Percentiles rank a stretch among this genome's conserved stretches.
phyloP scores from a whole-genome alignment of 768 basidiomycete species.

The Suillus subaureus region DNA sequence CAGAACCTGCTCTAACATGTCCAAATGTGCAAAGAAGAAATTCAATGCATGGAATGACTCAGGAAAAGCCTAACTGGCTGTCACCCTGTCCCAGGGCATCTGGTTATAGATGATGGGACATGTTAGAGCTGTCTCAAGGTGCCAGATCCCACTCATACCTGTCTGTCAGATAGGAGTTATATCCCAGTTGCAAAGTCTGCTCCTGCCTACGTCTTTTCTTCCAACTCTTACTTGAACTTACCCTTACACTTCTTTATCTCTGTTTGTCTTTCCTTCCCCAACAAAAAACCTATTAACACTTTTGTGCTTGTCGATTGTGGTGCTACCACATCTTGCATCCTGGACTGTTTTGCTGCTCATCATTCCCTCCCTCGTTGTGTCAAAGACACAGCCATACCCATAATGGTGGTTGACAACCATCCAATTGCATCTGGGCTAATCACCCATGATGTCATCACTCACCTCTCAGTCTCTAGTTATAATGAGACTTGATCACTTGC shows the following conservation, averaged over 20 bases:
- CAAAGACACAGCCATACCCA: constrained; percentile 35
- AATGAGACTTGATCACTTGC: constrained; percentile 31
- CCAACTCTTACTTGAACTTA: background rate
- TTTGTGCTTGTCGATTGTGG: constrained; percentile 42
- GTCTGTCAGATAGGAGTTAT: background rate
- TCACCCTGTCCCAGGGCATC: background rate
- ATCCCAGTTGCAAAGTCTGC: background rate
- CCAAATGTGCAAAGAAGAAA: constrained; percentile 16
- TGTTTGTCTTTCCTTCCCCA: constrained; percentile 2
- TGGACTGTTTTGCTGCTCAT: constrained; percentile 32
- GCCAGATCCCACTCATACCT: background rate
- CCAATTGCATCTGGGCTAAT: constrained; percentile 43
- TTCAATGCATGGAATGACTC: background rate
- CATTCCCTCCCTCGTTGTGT: constrained; percentile 34
- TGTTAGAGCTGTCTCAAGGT: background rate
- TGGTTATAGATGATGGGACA: background rate
- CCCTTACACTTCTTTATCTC: background rate
- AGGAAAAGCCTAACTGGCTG: background rate
- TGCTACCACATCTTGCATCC: constrained; percentile 39
- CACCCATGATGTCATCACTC: constrained; percentile 38
- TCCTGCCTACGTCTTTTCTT: background rate
- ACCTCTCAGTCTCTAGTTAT: constrained; percentile 28
- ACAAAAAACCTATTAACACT: constrained; percentile 21
- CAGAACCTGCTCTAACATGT: constrained; percentile 31
- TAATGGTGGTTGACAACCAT: constrained; percentile 39